Conservation (phyloP, 805 yeast genomes). For the Lachancea quebecensis region DNA sequence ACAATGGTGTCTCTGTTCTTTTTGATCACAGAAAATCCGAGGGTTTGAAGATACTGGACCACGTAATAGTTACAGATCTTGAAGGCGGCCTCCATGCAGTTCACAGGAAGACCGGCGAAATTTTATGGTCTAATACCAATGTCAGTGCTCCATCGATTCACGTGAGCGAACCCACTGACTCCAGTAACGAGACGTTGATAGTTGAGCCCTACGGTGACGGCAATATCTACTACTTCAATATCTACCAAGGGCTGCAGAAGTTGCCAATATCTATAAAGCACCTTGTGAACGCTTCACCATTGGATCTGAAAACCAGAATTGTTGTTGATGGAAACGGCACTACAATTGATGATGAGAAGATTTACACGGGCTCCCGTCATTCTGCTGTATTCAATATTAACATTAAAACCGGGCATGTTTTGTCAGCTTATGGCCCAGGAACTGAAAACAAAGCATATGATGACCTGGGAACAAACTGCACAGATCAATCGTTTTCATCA, state of each 20-base stretch:
- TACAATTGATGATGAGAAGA: conserved; percentile 52
- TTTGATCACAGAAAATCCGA: conserved; percentile 7
- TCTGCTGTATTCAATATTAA: conserved; percentile 73
- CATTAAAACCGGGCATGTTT: conserved; percentile 63
- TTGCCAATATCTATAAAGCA: conserved; percentile 76
- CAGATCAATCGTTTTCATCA: conserved; percentile 7
- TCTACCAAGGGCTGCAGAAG: conserved; percentile 65
- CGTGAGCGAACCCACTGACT: conserved; percentile 15
- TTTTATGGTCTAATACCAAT: conserved; percentile 69
- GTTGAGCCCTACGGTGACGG: conserved; percentile 91
- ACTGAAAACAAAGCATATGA: conserved; percentile 27
- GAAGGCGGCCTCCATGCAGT: conserved; percentile 86
- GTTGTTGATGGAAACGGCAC: conserved; percentile 40
- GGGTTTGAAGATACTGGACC: conserved; percentile 37
- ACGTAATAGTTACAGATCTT: conserved; percentile 67
- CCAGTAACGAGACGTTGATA: conserved; percentile 53
- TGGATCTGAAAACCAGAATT: conserved; percentile 45
- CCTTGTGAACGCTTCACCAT: conserved; percentile 77
- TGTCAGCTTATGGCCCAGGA: conserved; percentile 60
- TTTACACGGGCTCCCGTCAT: conserved; percentile 78
- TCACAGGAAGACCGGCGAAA: conserved; percentile 64
- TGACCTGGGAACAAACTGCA: conserved; percentile 11
- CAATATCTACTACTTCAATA: conserved; percentile 69
- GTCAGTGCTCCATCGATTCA: conserved; percentile 26
- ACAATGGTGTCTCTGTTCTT: conserved; percentile 28